Evolutionary conservation across 2,329 filamentous ascomycete species (phyloP), one percentile per base, ranked within the genome.

Genomic region (Colletotrichum orchidophilum): DNA sequence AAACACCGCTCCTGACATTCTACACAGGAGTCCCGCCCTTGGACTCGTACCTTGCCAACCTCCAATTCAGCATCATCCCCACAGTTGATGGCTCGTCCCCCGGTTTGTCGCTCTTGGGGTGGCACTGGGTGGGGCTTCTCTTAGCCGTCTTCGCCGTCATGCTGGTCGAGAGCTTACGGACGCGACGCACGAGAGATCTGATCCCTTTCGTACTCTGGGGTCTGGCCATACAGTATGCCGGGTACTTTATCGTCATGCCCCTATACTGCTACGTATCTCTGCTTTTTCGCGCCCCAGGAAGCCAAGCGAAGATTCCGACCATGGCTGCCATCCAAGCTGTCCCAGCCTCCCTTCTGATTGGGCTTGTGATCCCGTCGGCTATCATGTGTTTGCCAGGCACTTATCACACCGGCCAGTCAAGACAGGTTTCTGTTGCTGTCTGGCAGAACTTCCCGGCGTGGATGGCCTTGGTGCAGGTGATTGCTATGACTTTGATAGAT

Each of bases 41-140:
- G 35, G 55, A 59, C 55, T 59, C 55, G 33, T 59, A 59, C 24
- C 55, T 59, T 21, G 35, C 55, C 55, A 59, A 59, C 24, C 55
- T 59, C 12, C 55, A 59, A n/a, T 59, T 59, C 55, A 59, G 55
- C 35, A 39, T 59, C 13, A 39, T 59, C 24, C 55, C 55, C 7
- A 46, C 21, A 12, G 55, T 46, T 21, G 55, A 59, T 24, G 55
- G 55, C 21, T 59, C 55, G 13, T 59, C 24, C 21, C 55, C 35
- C 31, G 35, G 33, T 35, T 59, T 59, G 6, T 29, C 55, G 7
- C 55, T 59, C 5, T 13, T 59, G 24, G 55, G 55, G 18, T 46
- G 55, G 55, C 55, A 59, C 55, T 59, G 55, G 35, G 42, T 46
- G 55, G 55, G 55, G 26, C 55, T 59, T 46, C 24, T 59, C 35